These are phyloP conservation scores for Collybiopsis confluens DNA, from an alignment of 768 basidiomycete genomes.

Conservation along the genomic window DNA sequence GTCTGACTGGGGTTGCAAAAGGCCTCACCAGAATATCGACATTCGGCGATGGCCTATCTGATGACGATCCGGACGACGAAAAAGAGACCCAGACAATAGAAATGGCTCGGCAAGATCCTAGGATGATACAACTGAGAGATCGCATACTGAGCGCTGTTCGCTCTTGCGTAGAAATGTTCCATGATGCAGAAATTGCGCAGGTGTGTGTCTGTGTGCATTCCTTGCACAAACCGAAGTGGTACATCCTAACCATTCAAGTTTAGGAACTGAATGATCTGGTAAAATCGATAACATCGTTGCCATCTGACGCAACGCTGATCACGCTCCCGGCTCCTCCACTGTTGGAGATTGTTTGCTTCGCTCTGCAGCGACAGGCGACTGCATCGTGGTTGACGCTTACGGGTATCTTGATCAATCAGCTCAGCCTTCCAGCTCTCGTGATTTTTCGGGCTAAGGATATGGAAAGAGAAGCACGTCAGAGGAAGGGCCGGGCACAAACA, in stretches of 20 bases:
- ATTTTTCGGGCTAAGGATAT: conserved; percentile 43
- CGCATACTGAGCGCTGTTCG: conserved; percentile 58
- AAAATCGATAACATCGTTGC: conserved; percentile 81
- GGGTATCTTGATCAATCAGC: conserved; percentile 73
- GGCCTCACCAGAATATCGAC: conserved; percentile 73
- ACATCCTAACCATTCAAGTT: neutral
- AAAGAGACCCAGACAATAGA: conserved; percentile 53
- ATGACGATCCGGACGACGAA: conserved; percentile 47
- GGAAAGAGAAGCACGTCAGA: conserved; percentile 12
- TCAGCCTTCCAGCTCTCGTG: conserved; percentile 66
- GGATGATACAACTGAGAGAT: conserved; percentile 62
- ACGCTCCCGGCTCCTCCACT: conserved; percentile 80
- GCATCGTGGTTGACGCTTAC: conserved; percentile 85
- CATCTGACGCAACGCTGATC: conserved; percentile 71
- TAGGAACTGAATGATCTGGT: conserved; percentile 80
- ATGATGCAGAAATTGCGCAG: conserved; percentile 70
- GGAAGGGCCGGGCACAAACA: neutral
- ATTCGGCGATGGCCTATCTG: conserved; percentile 12
- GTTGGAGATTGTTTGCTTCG: conserved; percentile 72
- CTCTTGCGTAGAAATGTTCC: conserved; percentile 68
- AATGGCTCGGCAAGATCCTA: conserved; percentile 57
- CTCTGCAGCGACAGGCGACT: conserved; percentile 66
- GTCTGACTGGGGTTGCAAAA: conserved; percentile 79
- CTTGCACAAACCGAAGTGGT: neutral
- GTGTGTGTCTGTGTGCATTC: too few relatives aligned